These are phyloP conservation scores for Mycena galopus DNA, from an alignment of 768 basidiomycete genomes.

Conservation along the genomic window DNA sequence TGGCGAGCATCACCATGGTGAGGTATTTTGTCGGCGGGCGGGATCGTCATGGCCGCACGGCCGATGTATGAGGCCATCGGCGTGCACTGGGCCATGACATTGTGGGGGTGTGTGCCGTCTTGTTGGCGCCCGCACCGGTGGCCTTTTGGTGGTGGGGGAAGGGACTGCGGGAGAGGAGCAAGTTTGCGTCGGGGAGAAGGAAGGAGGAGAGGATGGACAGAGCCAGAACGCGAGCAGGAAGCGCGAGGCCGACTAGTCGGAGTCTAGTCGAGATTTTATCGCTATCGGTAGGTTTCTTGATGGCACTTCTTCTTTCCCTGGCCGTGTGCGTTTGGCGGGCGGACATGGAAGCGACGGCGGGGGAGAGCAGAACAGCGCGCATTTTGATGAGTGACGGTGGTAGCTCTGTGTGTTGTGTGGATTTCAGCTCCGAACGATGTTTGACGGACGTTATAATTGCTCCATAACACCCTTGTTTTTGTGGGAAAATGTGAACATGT, in stretches of 20 bases:
- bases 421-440: background rate
- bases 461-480: background rate
- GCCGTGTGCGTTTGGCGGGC: background rate
- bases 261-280: background rate
- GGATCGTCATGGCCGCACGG: conserved; percentile 3
- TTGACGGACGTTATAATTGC: background rate
- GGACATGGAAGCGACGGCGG: background rate
- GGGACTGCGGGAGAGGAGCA: conserved; percentile 8
- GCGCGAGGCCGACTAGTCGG: background rate
- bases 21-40: conserved; percentile 6
- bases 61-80: conserved; percentile 13
- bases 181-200: conserved; percentile 2
- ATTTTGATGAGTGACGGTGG: conserved; percentile 1
- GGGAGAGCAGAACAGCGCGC: background rate
- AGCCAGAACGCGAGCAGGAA: background rate
- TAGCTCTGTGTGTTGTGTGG: too few relatives aligned
- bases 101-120: conserved; percentile 11
- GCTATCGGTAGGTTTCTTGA: background rate
- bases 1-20: conserved; percentile 10
- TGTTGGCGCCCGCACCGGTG: conserved; percentile 8
- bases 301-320: background rate
- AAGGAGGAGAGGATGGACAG: too few relatives aligned
- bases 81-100: conserved; percentile 8
- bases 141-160: conserved; percentile 12
- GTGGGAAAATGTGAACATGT: too few relatives aligned